phyloP scores from a whole-genome alignment of 306 rosid genomes.

The Acacia acuminata region DNA sequence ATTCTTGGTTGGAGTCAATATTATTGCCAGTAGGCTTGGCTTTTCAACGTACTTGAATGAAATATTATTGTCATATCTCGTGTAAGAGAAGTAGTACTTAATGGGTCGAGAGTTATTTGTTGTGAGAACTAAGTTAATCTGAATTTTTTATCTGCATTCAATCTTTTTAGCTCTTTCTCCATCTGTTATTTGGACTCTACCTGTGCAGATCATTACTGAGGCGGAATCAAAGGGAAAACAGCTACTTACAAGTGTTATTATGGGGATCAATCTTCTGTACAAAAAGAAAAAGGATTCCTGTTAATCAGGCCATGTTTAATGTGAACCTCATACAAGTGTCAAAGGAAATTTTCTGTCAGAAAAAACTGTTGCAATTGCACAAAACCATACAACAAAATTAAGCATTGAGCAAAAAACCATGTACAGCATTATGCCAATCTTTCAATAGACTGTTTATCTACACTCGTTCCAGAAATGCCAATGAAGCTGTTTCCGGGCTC shows the following conservation, averaged over 20 bases:
- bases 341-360: background rate
- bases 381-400: background rate
- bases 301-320: background rate
- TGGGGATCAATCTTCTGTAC: background rate
- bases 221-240: background rate
- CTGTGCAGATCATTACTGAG: too few relatives aligned
- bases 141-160: background rate
- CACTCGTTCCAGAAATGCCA: slow-evolving; percentile 21
- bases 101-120: background rate
- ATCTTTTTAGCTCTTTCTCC: background rate
- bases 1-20: background rate
- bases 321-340: background rate
- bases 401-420: background rate
- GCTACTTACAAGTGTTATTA: slow-evolving; percentile 39
- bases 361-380: background rate
- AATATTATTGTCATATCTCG: background rate
- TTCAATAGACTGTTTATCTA: background rate
- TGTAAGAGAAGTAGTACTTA: background rate
- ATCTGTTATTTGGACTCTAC: too few relatives aligned
- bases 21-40: background rate
- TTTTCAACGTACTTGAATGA: background rate
- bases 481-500: slow-evolving; percentile 63
- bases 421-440: background rate
- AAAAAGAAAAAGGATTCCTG: background rate
- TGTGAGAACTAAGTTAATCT: background rate